Evolutionary conservation across 129 eudicot species (phyloP), one percentile per base, ranked within the genome.

Genomic region (Apium graveolens): DNA sequence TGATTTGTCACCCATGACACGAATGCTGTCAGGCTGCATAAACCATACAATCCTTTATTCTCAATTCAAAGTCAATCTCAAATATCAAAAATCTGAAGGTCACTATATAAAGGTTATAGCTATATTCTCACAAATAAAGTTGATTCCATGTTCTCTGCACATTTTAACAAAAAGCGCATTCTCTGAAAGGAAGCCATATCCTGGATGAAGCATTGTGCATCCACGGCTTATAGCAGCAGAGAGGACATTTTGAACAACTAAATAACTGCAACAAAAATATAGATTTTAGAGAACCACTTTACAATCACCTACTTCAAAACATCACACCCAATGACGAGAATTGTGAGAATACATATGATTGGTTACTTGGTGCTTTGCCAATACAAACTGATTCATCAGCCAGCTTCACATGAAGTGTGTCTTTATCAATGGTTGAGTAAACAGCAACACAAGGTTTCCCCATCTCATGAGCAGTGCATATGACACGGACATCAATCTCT

Each of bases 301-400:
- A 60, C 32, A 60, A n/a, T 10, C 68, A 60, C 11, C 32, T 60
- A n/a, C 68, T 60, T 26, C 1, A 60, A 26, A 60, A 60, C 11
- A 24, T 60, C 16, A 57, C 26, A 14, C 34, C 68, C 68, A 60
- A 5, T 5, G 31, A 57, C 31, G 32, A 60, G 12, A 34, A 77
- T n/a, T n/a, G 12, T 26, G 41, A 21, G 66, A 76, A 31, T 76
- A 86, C 98, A 84, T 88, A 95, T 97, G 98, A 95, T 84, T 95
- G 97, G 81, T 68, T 95, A 80, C 98, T 95, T 21, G 98, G 97
- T 77, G 97, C 98, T 91, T 95, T 97, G 43, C 98, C 98, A 57
- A 95, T 95, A 84, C 98, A 95, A 82, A 95, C 97, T 55, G 98
- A 81, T 78, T 95, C 98, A 85, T 95, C 98, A 66, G 98, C 98